These are phyloP conservation scores for Grosmannia huntii DNA, from an alignment of 2,329 filamentous ascomycete species.

Conservation along the genomic window DNA sequence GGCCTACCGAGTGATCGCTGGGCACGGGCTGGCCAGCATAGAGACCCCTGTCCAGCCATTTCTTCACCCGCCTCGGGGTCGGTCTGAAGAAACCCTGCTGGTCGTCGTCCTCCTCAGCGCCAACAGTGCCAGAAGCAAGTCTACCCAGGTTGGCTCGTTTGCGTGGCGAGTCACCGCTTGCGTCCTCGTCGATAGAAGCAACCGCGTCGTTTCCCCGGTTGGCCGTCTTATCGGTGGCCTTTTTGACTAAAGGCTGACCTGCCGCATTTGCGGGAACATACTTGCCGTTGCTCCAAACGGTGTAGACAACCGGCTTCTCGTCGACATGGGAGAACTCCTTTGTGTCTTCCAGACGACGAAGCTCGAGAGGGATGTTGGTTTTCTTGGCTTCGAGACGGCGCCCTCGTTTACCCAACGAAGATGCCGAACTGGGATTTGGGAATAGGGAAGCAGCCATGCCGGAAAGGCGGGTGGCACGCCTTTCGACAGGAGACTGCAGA, in stretches of 20 bases:
- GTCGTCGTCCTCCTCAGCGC: slow-evolving; percentile 14
- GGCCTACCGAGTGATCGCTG: slow-evolving; percentile 30
- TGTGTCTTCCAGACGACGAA: slow-evolving; percentile 47
- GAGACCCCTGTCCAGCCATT: slow-evolving; percentile 69
- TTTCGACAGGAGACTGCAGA: not conserved
- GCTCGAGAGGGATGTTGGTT: slow-evolving; percentile 29
- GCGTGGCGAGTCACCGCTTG: slow-evolving; percentile 13
- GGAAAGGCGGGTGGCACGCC: slow-evolving; percentile 32
- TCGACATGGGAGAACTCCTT: slow-evolving; percentile 50
- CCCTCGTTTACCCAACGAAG: slow-evolving; percentile 48
- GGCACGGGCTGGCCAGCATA: slow-evolving; percentile 68
- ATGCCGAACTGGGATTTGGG: slow-evolving; percentile 31
- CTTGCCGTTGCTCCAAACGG: slow-evolving; percentile 54
- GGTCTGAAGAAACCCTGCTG: slow-evolving; percentile 21
- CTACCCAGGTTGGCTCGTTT: slow-evolving; percentile 14
- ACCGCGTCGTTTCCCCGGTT: not conserved
- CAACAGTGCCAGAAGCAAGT: not conserved
- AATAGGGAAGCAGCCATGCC: slow-evolving; percentile 21
- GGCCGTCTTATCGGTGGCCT: slow-evolving; percentile 6
- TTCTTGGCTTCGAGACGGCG: slow-evolving; percentile 28
- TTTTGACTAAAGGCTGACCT: slow-evolving; percentile 21
- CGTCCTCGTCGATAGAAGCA: slow-evolving; percentile 8
- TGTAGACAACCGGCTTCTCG: slow-evolving; percentile 41
- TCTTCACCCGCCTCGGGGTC: slow-evolving; percentile 42
- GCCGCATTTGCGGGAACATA: slow-evolving; percentile 30